A percentile compares a stretch with the other conserved stretches of the same genome.
phyloP scores from a whole-genome alignment of 306 rosid species.

The Purshia tridentata region DNA sequence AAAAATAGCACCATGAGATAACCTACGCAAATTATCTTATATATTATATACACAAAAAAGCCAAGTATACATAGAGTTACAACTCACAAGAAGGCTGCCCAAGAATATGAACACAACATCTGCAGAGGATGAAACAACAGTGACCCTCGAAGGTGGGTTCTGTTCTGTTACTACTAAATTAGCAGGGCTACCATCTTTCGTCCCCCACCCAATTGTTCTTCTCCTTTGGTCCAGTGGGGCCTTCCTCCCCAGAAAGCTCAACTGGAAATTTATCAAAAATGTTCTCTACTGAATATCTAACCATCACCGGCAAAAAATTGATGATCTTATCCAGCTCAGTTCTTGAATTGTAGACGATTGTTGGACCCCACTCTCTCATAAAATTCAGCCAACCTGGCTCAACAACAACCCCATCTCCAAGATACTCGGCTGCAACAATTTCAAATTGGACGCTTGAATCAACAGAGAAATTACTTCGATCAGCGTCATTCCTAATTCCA shows the following conservation, averaged over 20 bases:
- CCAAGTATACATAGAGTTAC: not conserved
- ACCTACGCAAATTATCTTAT: not conserved
- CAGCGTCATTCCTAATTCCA: conserved; percentile 55
- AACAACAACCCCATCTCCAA: conserved; percentile 37
- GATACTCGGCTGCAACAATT: conserved; percentile 48
- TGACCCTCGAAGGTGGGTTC: not conserved
- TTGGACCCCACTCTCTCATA: conserved; percentile 65
- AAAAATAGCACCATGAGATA: not conserved
- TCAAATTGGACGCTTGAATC: conserved; percentile 49
- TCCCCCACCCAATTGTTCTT: conserved; percentile 64
- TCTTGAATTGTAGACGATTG: conserved; percentile 45
- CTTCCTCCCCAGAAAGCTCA: conserved; percentile 55
- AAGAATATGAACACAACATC: not conserved
- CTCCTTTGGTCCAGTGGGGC: conserved; percentile 72
- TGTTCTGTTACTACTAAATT: not conserved
- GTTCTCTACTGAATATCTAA: conserved; percentile 29
- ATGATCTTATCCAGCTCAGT: conserved; percentile 43
- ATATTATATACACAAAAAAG: not conserved
- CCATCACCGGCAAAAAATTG: conserved; percentile 31
- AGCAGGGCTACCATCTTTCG: conserved; percentile 39
- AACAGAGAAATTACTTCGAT: conserved; percentile 31
- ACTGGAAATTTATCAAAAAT: conserved; percentile 39
- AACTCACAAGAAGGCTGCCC: not conserved
- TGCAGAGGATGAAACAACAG: not conserved
- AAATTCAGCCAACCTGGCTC: conserved; percentile 60